These are phyloP conservation scores for Themeda triandra DNA, from an alignment of 176 grass and related monocot species.

Conservation along the genomic window DNA sequence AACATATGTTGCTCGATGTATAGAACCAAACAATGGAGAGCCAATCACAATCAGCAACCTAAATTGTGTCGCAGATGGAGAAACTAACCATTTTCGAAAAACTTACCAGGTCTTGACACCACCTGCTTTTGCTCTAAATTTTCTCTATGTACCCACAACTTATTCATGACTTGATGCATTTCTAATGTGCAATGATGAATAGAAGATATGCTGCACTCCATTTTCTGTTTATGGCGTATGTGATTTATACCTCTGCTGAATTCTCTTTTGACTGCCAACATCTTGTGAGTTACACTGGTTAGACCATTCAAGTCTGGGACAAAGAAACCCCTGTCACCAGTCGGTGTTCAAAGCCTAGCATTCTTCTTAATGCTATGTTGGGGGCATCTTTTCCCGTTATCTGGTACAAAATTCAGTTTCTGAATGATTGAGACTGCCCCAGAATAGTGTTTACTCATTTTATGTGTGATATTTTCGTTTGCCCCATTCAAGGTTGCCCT, in stretches of 20 bases:
- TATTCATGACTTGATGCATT: background rate
- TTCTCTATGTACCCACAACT: background rate
- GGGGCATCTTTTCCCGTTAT: background rate
- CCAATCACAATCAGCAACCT: conserved; percentile 31
- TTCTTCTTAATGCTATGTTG: background rate
- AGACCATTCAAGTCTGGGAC: background rate
- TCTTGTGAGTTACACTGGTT: background rate
- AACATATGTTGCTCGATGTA: conserved; percentile 14
- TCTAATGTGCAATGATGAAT: background rate
- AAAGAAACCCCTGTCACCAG: background rate
- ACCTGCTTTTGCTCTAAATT: conserved; percentile 11
- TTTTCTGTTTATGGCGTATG: background rate
- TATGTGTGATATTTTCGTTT: background rate
- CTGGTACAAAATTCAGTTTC: background rate
- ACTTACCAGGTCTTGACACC: conserved; percentile 20
- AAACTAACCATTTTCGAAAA: background rate
- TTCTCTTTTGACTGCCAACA: background rate
- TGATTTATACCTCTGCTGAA: background rate
- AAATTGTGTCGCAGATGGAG: conserved; percentile 11
- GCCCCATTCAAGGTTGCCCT: background rate
- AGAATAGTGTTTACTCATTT: background rate
- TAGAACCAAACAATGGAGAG: conserved; percentile 44
- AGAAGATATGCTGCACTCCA: background rate
- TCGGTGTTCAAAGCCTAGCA: background rate
- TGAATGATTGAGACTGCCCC: background rate